Percentiles rank a stretch among this genome's conserved stretches.
Evolutionary conservation across 2,329 filamentous ascomycete species (phyloP).

Genomic region (Sordariomycetes sp.): DNA sequence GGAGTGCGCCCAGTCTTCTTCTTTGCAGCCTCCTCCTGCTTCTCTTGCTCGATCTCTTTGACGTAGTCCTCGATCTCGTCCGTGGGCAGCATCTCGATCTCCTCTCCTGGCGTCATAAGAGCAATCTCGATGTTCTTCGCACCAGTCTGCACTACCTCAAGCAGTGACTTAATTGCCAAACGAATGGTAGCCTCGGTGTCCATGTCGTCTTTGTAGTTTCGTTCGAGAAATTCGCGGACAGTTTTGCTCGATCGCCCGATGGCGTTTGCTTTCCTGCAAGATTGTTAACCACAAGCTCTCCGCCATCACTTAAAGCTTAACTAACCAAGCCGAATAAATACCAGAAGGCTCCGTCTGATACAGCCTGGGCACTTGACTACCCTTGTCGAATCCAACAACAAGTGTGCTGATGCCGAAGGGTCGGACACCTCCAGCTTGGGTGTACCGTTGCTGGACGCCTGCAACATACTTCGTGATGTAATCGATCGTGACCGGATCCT

Average conservation of each 20-base stretch:
- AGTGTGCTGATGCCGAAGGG: conserved; percentile 98
- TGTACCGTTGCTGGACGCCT: conserved; percentile 97
- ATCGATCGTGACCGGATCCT: conserved; percentile 95
- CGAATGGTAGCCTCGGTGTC: conserved; percentile 93
- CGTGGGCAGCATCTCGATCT: conserved; percentile 85
- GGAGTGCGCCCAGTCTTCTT: conserved; percentile 79
- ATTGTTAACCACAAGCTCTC: conserved; percentile 2
- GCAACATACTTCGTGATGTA: conserved; percentile 99
- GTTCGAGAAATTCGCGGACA: conserved; percentile 94
- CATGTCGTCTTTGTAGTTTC: conserved; percentile 98
- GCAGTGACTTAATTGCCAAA: conserved; percentile 92
- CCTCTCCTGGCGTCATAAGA: conserved; percentile 88
- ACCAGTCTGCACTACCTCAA: conserved; percentile 97
- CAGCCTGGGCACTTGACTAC: conserved; percentile 76
- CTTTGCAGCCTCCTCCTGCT: conserved; percentile 96
- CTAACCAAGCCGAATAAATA: conserved; percentile 96
- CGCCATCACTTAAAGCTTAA: not conserved
- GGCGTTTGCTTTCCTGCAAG: conserved; percentile 88
- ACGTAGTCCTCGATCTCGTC: conserved; percentile 97
- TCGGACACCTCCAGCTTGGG: conserved; percentile 93
- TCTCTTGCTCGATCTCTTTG: conserved; percentile 98
- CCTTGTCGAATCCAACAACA: conserved; percentile 96
- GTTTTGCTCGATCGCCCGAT: conserved; percentile 99
- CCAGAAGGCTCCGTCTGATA: conserved; percentile 99
- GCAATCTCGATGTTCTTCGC: conserved; percentile 99